Conservation (phyloP, 768 basidiomycete genomes). For the Leccinum fibrillosum region DNA sequence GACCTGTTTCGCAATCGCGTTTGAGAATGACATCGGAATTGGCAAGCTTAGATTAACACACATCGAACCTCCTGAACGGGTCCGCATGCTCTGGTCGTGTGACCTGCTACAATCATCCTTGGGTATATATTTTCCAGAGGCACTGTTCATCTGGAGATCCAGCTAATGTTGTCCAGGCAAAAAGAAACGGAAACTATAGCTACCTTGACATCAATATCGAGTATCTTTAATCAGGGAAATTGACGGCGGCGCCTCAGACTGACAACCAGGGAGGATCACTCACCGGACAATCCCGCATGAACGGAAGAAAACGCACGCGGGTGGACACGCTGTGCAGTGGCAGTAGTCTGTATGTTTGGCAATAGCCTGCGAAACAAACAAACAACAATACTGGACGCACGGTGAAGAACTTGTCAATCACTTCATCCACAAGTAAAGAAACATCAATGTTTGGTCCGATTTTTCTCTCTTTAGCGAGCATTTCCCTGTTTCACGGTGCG, state of each 20-base stretch:
- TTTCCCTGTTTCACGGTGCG: constrained; percentile 56
- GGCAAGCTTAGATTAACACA: too few species aligned
- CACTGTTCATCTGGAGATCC: not conserved
- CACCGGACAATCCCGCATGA: too few species aligned
- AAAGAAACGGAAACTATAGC: not conserved
- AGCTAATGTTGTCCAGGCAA: not conserved
- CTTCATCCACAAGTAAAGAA: not conserved
- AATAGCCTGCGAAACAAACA: constrained; percentile 6
- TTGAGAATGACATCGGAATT: too few species aligned
- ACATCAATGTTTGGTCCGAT: constrained; percentile 43
- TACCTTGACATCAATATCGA: not conserved
- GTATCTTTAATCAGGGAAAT: not conserved
- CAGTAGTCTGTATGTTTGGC: constrained; percentile 11
- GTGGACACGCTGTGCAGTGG: too few species aligned
- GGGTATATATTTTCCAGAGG: not conserved
- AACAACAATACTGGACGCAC: not conserved
- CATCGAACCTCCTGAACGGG: too few species aligned
- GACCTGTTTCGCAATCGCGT: too few species aligned
- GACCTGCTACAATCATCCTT: not conserved
- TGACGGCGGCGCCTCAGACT: not conserved
- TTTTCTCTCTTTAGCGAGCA: constrained; percentile 43
- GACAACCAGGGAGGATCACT: not conserved
- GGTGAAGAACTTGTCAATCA: not conserved
- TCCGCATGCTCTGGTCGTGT: too few species aligned
- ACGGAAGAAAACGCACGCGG: too few species aligned